phyloP scores from a whole-genome alignment of 208 protist genomes.

The Trypanosoma avium region DNA sequence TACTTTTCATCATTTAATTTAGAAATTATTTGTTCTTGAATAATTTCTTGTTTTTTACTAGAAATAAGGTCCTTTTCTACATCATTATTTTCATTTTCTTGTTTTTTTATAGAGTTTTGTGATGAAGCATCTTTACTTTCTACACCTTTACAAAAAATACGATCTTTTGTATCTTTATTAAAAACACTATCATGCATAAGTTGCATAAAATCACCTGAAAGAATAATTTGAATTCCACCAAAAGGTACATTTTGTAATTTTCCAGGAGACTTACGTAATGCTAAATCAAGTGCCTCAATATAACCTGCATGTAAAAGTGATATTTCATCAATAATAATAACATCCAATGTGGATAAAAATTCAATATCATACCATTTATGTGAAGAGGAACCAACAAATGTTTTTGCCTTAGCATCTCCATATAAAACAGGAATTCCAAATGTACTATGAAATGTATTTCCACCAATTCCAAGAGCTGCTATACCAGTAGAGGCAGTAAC shows the following conservation, averaged over 20 bases:
- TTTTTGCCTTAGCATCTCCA: conserved; percentile 9
- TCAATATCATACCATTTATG: conserved; percentile 23
- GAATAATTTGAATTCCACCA: conserved; percentile 84
- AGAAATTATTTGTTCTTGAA: background rate
- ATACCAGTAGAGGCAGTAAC: conserved; percentile 69
- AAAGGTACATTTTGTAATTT: conserved; percentile 43
- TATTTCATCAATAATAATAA: conserved; percentile 83
- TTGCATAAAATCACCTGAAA: conserved; percentile 88
- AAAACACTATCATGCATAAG: conserved; percentile 28
- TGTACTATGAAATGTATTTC: conserved; percentile 78
- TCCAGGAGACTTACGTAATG: conserved; percentile 29
- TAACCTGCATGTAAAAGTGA: conserved; percentile 67
- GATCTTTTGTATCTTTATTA: background rate
- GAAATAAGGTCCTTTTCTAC: background rate
- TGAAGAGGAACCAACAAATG: background rate
- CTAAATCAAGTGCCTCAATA: conserved; percentile 46
- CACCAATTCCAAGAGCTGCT: conserved; percentile 64
- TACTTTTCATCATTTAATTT: background rate
- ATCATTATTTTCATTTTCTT: background rate
- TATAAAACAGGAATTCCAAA: conserved; percentile 51
- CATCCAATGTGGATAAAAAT: conserved; percentile 35
- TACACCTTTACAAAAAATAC: conserved; percentile 9
- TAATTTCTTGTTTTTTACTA: background rate
- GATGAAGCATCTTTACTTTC: background rate
- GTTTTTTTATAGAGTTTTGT: background rate